These are phyloP conservation scores for Diutina mesorugosa DNA, from an alignment of 1,139 yeast species.

Conservation along the genomic window DNA sequence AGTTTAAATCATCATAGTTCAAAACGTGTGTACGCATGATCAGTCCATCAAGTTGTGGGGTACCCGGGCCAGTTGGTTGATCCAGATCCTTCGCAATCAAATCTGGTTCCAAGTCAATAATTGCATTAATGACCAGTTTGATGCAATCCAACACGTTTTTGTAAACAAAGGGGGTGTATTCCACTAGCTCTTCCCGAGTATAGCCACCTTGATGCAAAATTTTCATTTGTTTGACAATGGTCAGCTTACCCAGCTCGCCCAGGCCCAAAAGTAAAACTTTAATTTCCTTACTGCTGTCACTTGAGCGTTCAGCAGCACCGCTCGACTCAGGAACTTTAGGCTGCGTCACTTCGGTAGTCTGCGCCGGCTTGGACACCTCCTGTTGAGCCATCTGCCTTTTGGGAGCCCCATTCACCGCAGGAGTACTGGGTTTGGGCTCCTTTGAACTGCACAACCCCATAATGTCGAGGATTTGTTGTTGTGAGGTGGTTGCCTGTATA, in stretches of 20 bases:
- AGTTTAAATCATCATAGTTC: conserved; percentile 30
- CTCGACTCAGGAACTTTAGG: not conserved
- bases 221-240: conserved; percentile 64
- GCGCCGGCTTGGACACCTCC: not conserved
- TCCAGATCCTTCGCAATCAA: conserved; percentile 15
- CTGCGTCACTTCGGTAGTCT: not conserved
- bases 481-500: not conserved
- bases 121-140: conserved; percentile 45
- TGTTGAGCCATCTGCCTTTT: not conserved
- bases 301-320: not conserved
- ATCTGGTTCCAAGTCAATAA: conserved; percentile 35
- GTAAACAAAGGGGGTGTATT: conserved; percentile 58
- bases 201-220: conserved; percentile 65
- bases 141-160: conserved; percentile 59
- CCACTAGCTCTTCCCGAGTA: conserved; percentile 45
- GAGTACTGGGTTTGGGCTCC: not conserved
- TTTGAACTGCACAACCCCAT: conserved; percentile 2
- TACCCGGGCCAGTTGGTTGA: not conserved
- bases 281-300: conserved; percentile 19
- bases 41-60: conserved; percentile 1
- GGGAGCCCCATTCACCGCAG: not conserved
- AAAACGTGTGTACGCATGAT: conserved; percentile 10
- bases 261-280: conserved; percentile 62
- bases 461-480: conserved; percentile 1
- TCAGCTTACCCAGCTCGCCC: conserved; percentile 72